Conservation (phyloP, 495 filamentous ascomycete genomes). For the Podospora pseudoanserina region DNA sequence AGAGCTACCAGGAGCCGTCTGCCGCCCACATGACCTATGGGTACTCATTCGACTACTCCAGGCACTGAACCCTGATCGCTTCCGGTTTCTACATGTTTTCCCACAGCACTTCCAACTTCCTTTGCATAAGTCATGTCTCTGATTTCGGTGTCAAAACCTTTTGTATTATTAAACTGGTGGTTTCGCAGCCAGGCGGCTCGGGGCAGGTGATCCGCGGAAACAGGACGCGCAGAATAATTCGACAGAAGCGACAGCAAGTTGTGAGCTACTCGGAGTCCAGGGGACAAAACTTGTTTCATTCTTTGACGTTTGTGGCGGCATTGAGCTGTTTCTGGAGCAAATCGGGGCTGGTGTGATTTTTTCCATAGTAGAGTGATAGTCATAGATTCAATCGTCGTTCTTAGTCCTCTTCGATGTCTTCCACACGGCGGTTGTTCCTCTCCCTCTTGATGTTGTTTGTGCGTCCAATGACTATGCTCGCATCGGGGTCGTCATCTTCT, state of each 20-base stretch:
- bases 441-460: conserved; percentile 28
- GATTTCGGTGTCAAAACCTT: not conserved
- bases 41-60: not conserved
- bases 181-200: conserved; percentile 1
- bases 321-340: not conserved
- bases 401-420: conserved; percentile 22
- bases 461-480: conserved; percentile 26
- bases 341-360: not conserved
- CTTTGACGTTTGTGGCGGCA: not conserved
- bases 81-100: not conserved
- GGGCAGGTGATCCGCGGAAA: conserved; percentile 2
- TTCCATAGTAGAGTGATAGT: not conserved
- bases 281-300: not conserved
- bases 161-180: not conserved
- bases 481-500: conserved; percentile 18
- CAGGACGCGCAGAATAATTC: conserved; percentile 4
- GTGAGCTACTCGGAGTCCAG: not conserved
- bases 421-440: conserved; percentile 3
- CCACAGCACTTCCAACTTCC: not conserved
- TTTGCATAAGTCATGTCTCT: not conserved
- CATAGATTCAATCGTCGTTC: conserved; percentile 6
- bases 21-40: not conserved
- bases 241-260: conserved; percentile 1
- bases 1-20: not conserved
- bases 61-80: not conserved